Conservation (phyloP, 2,329 filamentous ascomycete genomes). For the Zasmidium citrigriseum region DNA sequence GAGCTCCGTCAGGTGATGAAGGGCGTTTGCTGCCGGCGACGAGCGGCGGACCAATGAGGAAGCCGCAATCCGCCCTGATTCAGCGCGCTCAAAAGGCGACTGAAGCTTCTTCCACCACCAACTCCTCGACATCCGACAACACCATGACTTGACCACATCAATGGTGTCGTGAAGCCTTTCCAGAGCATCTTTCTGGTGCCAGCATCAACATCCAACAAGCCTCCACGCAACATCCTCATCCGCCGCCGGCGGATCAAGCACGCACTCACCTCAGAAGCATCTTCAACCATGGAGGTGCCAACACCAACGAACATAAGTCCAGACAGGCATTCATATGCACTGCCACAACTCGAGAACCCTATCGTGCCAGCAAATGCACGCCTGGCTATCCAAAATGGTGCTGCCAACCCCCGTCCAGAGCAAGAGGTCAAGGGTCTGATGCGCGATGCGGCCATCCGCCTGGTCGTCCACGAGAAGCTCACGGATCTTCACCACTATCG, state of each 20-base stretch:
- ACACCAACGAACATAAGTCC: background rate
- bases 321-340: background rate
- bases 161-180: background rate
- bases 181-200: too few species aligned
- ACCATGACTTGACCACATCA: background rate
- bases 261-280: background rate
- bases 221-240: background rate
- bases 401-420: background rate
- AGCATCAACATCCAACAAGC: too few species aligned
- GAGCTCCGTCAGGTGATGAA: background rate
- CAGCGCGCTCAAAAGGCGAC: background rate
- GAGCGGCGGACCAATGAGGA: background rate
- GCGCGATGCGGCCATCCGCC: background rate
- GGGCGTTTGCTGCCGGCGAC: background rate
- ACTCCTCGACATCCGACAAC: background rate
- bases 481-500: background rate
- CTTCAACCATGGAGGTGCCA: background rate
- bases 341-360: background rate
- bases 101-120: background rate
- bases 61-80: background rate
- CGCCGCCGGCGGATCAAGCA: background rate
- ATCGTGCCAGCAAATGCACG: background rate
- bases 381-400: background rate
- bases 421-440: background rate
- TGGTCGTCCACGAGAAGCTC: constrained; percentile 9